Base-by-base conservation (phyloP, 139 green algal species). In the Asterochloris sp. region DNA sequence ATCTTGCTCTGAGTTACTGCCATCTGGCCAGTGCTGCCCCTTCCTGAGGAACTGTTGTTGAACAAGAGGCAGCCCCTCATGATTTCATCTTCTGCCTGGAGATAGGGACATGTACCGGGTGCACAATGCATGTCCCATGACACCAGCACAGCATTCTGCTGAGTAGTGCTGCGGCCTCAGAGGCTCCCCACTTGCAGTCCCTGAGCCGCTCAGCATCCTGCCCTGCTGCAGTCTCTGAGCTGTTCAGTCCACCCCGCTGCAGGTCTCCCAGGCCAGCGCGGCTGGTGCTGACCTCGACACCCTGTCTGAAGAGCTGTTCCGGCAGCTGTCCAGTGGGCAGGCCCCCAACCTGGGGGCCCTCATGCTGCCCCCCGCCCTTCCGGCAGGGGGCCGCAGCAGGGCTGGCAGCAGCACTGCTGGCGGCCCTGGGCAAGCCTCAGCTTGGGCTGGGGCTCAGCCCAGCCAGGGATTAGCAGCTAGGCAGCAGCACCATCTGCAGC, bases 241-340 rank as follows among this genome's bases (percentile, higher is more conserved):
- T 24, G 54, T 27, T 47, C 12, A 27, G 61, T 28, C 15, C 24
- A n/a, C 62, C n/a, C 0, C n/a, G 24, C 26, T 71, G 78, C 85
- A 91, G 88, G 73, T 87, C 13, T 83, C 75, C 1, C 61, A 77
- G 10, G 87, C 83, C 14, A 85, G 90, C 11, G 86, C 85, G 26
- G 79, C 83, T 29, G 86, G 83, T 14, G 83, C 87, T 16, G 91
- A 95, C 82, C 86, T 95, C 63, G 89, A 91, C 82, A 84, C 79
- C 62, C 81, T 95, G 12, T 91, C 90, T 0, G 84, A 92, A n/a
- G 87, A 91, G 62, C 85, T 96, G 28, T 94, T 95, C 87, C 81
- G 82, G 27, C 90, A 97, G 89, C 88, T 97, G 28, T 80, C 60
- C 11, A 82, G 62, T 21, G 27, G 63, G 27, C 63, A 74, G 63